Evolutionary conservation across 106 monocot genomes (phyloP), one percentile per base, ranked within the genome.

Genomic region (Agapanthus africanus): DNA sequence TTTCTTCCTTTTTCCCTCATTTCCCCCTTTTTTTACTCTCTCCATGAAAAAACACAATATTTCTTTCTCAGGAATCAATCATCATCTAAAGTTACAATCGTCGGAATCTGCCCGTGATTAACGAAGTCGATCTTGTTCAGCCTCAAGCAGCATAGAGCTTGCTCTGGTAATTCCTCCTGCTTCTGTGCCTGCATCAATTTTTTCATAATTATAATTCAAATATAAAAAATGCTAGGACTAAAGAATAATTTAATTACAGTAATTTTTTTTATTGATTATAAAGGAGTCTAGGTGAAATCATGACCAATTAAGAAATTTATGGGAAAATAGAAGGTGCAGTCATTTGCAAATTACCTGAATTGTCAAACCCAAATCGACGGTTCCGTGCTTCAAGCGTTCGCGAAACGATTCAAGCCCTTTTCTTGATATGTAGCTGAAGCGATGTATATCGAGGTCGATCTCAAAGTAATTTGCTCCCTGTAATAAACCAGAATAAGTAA

Each of bases 401-500:
- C 84, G 79, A 28, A 91, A 91, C 63, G 91, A 77, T 44, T 87
- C 91, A 19, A 91, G 84, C 27, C 91, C 90, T 49, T 91, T 91
- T 74, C 91, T 87, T 63, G 91, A 84, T 65, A 91, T 91, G 84
- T 79, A 91, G 63, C 91, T 91, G 40, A 91, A 91, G 11, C 90
- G 81, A 77, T 91, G 90, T 71, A 91, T 63, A 62, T 91, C 90
- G 15, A 91, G 68, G 69, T 87, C 90, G 32, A 91, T 91, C 81
- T 91, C 90, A 66, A 91, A 87, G 72, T 91, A 91, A 33, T 84
- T 77, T 52, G 76, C 18, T 19, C 90, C 90, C 90, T 91, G 74
- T 37, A 68, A 70, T 40, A 31, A 34, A 65, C 40, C 66, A 25
- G 31, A 47, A 61, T 7, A 36, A n/a, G 16, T 40, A 2, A 40